Evolutionary conservation across 2,329 filamentous ascomycete species (phyloP).

Genomic region (Trichothecium roseum): DNA sequence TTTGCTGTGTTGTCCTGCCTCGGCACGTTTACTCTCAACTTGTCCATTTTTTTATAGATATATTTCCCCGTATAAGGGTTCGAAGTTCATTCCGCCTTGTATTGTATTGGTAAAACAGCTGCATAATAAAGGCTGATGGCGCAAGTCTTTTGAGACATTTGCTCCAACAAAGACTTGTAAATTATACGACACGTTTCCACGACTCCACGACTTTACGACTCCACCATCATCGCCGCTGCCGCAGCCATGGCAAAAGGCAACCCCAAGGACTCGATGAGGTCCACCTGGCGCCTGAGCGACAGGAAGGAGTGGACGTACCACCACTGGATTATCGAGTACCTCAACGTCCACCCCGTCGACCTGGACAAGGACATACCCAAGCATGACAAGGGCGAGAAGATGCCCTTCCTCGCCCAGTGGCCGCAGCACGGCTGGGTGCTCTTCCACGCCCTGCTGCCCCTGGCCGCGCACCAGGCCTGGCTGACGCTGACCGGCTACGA

Average conservation of each 20-base stretch:
- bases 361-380: constrained; percentile 13
- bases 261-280: constrained; percentile 12
- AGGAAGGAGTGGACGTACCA: constrained; percentile 8
- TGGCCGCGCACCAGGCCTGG: constrained; percentile 12
- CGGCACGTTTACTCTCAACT: no score
- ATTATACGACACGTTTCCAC: no score
- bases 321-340: constrained; percentile 9
- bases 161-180: no score
- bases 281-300: constrained; percentile 10
- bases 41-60: no score
- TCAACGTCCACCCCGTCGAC: constrained; percentile 8
- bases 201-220: no score
- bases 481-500: constrained; percentile 5
- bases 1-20: no score
- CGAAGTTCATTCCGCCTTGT: no score
- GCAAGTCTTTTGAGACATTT: no score
- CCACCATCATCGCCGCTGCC: no score
- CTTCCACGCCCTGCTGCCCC: constrained; percentile 13
- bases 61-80: no score
- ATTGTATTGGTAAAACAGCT: no score
- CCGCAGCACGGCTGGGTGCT: constrained; percentile 20
- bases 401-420: constrained; percentile 18
- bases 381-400: constrained; percentile 19
- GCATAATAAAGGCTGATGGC: no score
- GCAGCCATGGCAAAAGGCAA: constrained; percentile 4